Evolutionary conservation across 345 rosid genomes (phyloP).

Genomic region (Euphorbia peplus): DNA sequence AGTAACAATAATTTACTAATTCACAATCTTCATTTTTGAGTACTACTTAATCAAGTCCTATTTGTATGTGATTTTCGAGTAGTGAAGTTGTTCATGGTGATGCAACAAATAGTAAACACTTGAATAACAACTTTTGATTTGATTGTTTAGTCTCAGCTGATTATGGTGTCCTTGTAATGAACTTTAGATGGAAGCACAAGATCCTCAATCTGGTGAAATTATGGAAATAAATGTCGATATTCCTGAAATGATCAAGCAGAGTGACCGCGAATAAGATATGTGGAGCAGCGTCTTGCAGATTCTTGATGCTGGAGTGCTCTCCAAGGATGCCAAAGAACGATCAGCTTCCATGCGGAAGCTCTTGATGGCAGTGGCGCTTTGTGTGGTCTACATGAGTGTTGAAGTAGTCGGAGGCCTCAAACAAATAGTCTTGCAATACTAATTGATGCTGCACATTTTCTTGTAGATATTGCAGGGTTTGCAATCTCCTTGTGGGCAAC

Average conservation of each 20-base stretch:
- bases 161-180: not conserved
- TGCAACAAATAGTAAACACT: not conserved
- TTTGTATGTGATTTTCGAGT: conserved; percentile 3
- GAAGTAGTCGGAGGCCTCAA: conserved; percentile 28
- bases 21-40: not conserved
- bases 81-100: not conserved
- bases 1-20: no score
- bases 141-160: not conserved
- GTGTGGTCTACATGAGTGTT: conserved; percentile 20
- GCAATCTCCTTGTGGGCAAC: conserved; percentile 34
- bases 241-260: conserved; percentile 7
- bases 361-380: conserved; percentile 13
- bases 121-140: not conserved
- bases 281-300: conserved; percentile 27
- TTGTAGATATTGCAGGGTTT: conserved; percentile 33
- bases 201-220: conserved; percentile 8
- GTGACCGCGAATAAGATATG: conserved; percentile 18
- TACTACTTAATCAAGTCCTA: not conserved
- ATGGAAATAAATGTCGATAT: conserved; percentile 15
- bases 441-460: conserved; percentile 29
- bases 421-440: conserved; percentile 26
- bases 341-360: conserved; percentile 28
- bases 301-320: conserved; percentile 21
- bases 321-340: conserved; percentile 27
- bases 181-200: conserved; percentile 24